Conservation (phyloP, 2,329 filamentous ascomycete genomes). For the Beauveria asiatica region DNA sequence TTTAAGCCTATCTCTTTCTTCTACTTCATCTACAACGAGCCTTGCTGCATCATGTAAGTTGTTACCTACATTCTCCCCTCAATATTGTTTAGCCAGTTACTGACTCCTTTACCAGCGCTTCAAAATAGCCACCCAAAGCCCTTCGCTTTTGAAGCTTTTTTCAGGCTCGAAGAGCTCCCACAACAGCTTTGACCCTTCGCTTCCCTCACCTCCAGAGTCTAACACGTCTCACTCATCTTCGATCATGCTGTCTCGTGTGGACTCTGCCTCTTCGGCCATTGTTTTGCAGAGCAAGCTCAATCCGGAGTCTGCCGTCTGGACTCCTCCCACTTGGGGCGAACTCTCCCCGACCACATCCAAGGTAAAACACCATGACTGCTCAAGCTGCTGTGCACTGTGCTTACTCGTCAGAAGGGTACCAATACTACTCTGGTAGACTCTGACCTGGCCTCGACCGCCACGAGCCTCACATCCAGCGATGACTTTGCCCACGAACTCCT, state of each 20-base stretch:
- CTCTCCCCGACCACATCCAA: not conserved
- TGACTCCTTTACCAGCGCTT: not conserved
- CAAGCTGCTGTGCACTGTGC: not conserved
- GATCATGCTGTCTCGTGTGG: not conserved
- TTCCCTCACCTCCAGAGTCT: not conserved
- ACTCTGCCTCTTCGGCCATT: not conserved
- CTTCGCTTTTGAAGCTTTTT: not conserved
- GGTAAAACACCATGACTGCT: not conserved
- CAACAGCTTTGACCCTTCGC: not conserved
- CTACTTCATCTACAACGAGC: not conserved
- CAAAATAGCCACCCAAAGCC: not conserved
- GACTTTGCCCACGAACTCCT: slow-evolving; percentile 1
- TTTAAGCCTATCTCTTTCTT: not conserved
- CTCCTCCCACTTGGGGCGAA: not conserved
- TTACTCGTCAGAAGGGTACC: not conserved
- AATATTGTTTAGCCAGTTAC: not conserved
- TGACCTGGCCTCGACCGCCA: not conserved
- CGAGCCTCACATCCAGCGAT: not conserved
- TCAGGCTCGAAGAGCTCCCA: not conserved
- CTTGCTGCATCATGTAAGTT: not conserved
- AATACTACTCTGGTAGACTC: not conserved
- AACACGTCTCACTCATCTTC: not conserved
- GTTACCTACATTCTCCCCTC: too few relatives aligned
- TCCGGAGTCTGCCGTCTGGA: slow-evolving; percentile 8
- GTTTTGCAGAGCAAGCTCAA: slow-evolving; percentile 1